These are phyloP conservation scores for Phoenix dactylifera DNA, from an alignment of 176 grass and related monocot species.

Conservation along the genomic window DNA sequence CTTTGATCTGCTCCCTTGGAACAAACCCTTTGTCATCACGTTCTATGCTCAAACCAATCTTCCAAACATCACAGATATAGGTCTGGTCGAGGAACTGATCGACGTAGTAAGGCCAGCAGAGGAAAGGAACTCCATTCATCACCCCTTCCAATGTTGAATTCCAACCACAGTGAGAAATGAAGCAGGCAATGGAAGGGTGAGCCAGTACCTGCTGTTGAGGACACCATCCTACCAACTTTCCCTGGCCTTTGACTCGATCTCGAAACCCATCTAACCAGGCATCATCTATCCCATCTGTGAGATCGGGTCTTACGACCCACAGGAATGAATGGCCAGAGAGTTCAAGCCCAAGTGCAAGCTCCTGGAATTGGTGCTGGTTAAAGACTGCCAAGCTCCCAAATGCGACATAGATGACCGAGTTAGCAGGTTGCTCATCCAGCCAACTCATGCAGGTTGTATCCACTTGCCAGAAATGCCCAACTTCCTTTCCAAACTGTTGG, in stretches of 20 bases:
- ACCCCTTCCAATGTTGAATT: conserved; percentile 10
- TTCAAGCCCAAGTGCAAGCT: conserved; percentile 45
- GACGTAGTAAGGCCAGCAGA: conserved; percentile 55
- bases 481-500: not conserved
- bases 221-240: too few relatives aligned
- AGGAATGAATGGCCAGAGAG: conserved; percentile 40
- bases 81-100: conserved; percentile 51
- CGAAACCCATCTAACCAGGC: conserved; percentile 35
- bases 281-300: conserved; percentile 19
- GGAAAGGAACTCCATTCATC: conserved; percentile 34
- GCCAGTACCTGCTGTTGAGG: conserved; percentile 5
- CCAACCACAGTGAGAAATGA: conserved; percentile 3
- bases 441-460: conserved; percentile 24
- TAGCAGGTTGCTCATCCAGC: conserved; percentile 30
- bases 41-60: conserved; percentile 31
- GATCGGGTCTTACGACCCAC: conserved; percentile 53
- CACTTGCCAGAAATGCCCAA: conserved; percentile 37
- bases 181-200: conserved; percentile 12
- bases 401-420: conserved; percentile 37
- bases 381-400: conserved; percentile 44
- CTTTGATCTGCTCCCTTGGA: conserved; percentile 27
- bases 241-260: not conserved
- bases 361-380: conserved; percentile 28
- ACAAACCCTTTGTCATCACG: conserved; percentile 25
- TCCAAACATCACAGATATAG: conserved; percentile 48